Evolutionary conservation across 768 basidiomycete genomes (phyloP), one percentile per base, ranked within the genome.

Genomic region (Russula abietina): DNA sequence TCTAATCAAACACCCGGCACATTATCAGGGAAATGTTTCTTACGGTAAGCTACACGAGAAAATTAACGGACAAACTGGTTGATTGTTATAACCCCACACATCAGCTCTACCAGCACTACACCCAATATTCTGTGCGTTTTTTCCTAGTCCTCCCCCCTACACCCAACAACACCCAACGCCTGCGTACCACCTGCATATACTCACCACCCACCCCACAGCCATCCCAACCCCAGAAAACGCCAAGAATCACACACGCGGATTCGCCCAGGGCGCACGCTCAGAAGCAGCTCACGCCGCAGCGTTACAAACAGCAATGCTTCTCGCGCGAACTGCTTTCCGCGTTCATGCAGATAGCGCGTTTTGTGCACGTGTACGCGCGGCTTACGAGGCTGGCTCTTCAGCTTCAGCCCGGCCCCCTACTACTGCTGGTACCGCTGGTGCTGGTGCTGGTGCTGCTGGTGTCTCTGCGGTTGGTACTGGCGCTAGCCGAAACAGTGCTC

Each of bases 241-340:
- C 0, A 52, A 57, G 50, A 66, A 66, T 41, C 67, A 68, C 59
- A 66, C 67, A 2, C 54, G 48, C 1, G 67, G 56, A 7, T 68
- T 68, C 52, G 58, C 67, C 2, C 48, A 32, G n/a, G 67, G 59
- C 12, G 65, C 67, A 24, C 59, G 59, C 39, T 58, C 65, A 19
- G 58, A 52, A 26, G 61, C 39, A 30, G 65, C 67, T 1, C 67
- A 68, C 36, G 22, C 32, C n/a, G 61, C 65, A 17, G 61, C 65
- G 5, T 28, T 66, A 33, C 65, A 56, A 46, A 52, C 39, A 24
- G 59, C 65, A 2, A 49, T 56, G n/a, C 36, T 62, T 12, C 67
- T 68, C 51, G 65, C 67, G 22, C 61, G n/a, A 19, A 66, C 67
- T 24, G 61, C 45, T 10, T 60, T 68, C 19, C 67, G 67, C 48